Evolutionary conservation across 208 protist genomes (phyloP), one percentile per base, ranked within the genome.

Genomic region (Leishmania amazonensis): DNA sequence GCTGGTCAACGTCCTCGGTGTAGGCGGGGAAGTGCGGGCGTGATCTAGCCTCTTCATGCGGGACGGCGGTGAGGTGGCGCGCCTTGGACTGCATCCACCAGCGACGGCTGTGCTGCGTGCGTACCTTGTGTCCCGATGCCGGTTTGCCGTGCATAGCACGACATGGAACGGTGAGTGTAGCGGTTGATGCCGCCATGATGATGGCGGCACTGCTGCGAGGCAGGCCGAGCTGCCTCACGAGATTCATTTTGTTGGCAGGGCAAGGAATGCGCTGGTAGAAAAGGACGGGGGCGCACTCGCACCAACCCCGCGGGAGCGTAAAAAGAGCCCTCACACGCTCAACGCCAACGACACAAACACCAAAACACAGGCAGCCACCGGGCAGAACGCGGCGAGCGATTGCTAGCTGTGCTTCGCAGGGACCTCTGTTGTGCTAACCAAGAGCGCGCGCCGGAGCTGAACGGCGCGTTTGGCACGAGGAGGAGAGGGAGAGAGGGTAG

Each of bases 31-130:
- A 96, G 84, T 96, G 93, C 28, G 95, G 95, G 0, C 92, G 83
- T 13, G 89, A 95, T 68, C 79, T 84, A 35, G 89, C 88, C 85
- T 98, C 95, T 53, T 96, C 92, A 84, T 96, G 95, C 2, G 91
- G 91, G 60, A 91, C 85, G 58, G 95, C 93, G 13, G 93, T 90
- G 68, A 98, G 89, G 79, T 96, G 93, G 60, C 89, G 89, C n/a
- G 95, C 91, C 89, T 98, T 98, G 54, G 93, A 95, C 85, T 98
- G 93, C 83, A 91, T 89, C 91, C 91, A 98, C 93, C 95, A 98
- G 13, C 91, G 95, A 1, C 89, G 85, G 75, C 90, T 96, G 89
- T 98, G 95, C 76, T 98, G 93, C 6, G 93, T 96, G 83, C 95
- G 93, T 28, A 96, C 93, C 80, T 98, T 98, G 87, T 98, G 93